A percentile compares a stretch with the other conserved stretches of the same genome.
Conservation (phyloP, 139 green algal genomes). For the Tetradesmus obliquus region DNA sequence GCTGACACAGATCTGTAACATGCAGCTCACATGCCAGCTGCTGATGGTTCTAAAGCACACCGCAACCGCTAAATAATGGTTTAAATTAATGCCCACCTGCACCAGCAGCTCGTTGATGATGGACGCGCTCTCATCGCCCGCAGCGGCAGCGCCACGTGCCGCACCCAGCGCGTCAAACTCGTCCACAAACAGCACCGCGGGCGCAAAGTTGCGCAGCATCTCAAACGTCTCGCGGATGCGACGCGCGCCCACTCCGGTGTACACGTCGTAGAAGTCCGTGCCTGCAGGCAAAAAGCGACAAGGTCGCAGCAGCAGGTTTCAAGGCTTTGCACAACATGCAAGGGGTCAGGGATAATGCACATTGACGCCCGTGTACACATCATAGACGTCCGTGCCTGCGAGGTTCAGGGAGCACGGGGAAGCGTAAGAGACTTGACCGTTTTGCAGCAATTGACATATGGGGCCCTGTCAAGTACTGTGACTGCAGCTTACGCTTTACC, state of each 20-base stretch:
- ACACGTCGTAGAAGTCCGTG: constrained; percentile 74
- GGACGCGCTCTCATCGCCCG: constrained; percentile 83
- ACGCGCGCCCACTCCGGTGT: constrained; percentile 63
- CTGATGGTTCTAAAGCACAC: too few relatives aligned
- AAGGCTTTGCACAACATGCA: too few relatives aligned
- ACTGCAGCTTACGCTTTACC: too few relatives aligned
- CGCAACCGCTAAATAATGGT: too few relatives aligned
- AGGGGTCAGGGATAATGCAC: too few relatives aligned
- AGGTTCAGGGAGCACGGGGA: too few relatives aligned
- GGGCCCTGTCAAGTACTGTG: too few relatives aligned
- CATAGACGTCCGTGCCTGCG: constrained; percentile 67
- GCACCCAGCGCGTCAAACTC: constrained; percentile 96
- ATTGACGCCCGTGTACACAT: constrained; percentile 60
- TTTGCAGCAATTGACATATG: too few relatives aligned
- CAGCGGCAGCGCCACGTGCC: constrained; percentile 58
- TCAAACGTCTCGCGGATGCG: constrained; percentile 73
- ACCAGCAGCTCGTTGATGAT: constrained; percentile 98
- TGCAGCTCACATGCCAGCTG: too few relatives aligned
- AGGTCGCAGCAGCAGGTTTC: background rate
- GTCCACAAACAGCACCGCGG: constrained; percentile 98
- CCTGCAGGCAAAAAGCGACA: constrained; percentile 13
- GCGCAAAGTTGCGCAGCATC: constrained; percentile 66
- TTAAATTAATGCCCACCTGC: constrained; percentile 40
- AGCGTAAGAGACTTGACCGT: too few relatives aligned
- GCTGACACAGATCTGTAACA: too few relatives aligned